Conservation (phyloP, 208 protist species). For the Acanthamoeba lenticulata region DNA sequence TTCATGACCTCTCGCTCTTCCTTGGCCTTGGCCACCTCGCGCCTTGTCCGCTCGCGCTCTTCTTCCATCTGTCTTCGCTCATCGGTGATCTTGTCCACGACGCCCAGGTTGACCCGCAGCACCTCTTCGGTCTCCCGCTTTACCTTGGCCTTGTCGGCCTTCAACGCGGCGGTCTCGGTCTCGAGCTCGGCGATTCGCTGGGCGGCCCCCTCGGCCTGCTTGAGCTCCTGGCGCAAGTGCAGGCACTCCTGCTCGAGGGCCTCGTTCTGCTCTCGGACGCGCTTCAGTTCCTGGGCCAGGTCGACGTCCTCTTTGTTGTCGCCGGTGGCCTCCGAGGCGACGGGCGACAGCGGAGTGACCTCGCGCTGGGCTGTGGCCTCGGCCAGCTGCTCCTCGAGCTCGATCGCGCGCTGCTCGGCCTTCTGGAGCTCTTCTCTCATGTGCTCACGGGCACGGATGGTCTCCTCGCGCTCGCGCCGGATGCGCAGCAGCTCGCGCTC, state of each 20-base stretch:
- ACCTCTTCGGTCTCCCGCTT: slow-evolving; percentile 15
- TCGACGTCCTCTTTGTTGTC: neutral
- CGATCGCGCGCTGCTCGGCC: neutral
- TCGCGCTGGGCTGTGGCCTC: neutral
- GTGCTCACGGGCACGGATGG: neutral
- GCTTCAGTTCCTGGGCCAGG: neutral
- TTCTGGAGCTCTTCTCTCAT: neutral
- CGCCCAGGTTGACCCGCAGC: slow-evolving; percentile 4
- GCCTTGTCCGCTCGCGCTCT: neutral
- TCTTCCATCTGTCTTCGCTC: neutral
- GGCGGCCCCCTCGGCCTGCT: no score
- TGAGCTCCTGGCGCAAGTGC: neutral
- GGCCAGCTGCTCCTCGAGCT: neutral
- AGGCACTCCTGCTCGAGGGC: slow-evolving; percentile 23
- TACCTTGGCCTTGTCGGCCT: neutral
- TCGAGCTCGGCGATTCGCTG: neutral
- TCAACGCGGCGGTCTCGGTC: neutral
- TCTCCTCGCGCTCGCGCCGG: neutral
- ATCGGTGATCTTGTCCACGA: neutral
- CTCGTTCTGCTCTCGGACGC: neutral
- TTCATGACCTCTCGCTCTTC: slow-evolving; percentile 27
- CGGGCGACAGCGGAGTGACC: neutral
- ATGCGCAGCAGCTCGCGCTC: neutral
- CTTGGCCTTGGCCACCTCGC: slow-evolving; percentile 4
- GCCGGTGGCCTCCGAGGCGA: neutral